Evolutionary conservation across 2,329 filamentous ascomycete species (phyloP).

Genomic region (Domatiomyces globalis): DNA sequence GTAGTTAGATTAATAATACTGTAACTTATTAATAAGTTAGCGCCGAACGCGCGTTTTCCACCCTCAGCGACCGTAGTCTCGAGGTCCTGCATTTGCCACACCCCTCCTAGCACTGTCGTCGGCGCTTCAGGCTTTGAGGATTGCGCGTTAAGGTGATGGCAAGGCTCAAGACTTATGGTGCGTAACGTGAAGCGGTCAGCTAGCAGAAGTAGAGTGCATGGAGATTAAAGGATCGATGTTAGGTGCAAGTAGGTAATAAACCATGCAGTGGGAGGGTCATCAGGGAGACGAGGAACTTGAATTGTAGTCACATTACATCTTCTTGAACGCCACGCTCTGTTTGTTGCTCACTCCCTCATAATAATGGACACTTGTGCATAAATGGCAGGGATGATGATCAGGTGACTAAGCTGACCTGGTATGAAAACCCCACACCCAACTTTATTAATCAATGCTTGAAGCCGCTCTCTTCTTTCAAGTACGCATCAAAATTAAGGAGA

Average conservation of each 20-base stretch:
- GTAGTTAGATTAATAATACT: no score
- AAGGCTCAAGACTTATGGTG: not conserved
- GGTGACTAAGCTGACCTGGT: no score
- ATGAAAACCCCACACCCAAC: not conserved
- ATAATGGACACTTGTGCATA: no score
- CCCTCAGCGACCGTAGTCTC: not conserved
- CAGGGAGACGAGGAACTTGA: no score
- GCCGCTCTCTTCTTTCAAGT: conserved; percentile 35
- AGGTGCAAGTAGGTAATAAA: no score
- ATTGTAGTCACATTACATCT: no score
- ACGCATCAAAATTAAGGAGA: conserved; percentile 35
- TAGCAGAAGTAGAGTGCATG: not conserved
- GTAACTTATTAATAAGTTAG: no score
- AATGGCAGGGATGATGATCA: no score
- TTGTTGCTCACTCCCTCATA: no score
- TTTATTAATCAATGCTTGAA: conserved; percentile 19
- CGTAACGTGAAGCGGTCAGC: not conserved
- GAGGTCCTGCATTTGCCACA: not conserved
- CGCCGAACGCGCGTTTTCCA: not conserved
- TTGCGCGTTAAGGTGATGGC: not conserved
- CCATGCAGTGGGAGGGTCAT: no score
- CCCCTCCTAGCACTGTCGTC: not conserved
- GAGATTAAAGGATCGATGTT: no score
- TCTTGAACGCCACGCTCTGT: no score
- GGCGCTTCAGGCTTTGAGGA: not conserved